Conservation (phyloP, 2,329 filamentous ascomycete species). For the Pestalotiopsis sp. region DNA sequence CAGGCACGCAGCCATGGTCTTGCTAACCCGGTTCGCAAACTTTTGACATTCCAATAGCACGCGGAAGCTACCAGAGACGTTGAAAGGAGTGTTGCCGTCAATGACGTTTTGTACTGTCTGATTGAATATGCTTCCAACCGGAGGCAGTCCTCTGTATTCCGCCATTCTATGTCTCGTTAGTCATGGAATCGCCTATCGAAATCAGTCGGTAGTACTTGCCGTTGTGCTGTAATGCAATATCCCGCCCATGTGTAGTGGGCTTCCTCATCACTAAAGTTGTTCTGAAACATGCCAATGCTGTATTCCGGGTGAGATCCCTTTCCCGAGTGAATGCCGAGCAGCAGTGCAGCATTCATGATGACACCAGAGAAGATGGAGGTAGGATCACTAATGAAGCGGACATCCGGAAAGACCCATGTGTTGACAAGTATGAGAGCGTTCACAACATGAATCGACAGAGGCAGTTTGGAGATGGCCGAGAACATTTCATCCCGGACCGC, state of each 20-base stretch:
- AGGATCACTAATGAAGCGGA: slow-evolving; percentile 55
- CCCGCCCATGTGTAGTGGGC: slow-evolving; percentile 56
- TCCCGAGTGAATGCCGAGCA: slow-evolving; percentile 56
- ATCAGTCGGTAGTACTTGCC: slow-evolving; percentile 32
- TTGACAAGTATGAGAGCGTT: slow-evolving; percentile 55
- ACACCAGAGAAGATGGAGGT: slow-evolving; percentile 49
- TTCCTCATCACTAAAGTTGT: slow-evolving; percentile 52
- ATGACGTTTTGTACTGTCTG: slow-evolving; percentile 51
- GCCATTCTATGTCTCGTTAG: slow-evolving; percentile 35
- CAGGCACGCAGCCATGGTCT: slow-evolving; percentile 49
- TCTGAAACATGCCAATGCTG: slow-evolving; percentile 44
- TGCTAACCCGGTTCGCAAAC: slow-evolving; percentile 52
- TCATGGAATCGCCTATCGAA: neutral
- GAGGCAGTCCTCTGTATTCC: slow-evolving; percentile 48
- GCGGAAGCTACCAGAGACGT: slow-evolving; percentile 47
- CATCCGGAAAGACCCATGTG: slow-evolving; percentile 54
- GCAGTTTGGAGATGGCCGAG: slow-evolving; percentile 43
- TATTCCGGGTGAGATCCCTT: slow-evolving; percentile 54
- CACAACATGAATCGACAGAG: slow-evolving; percentile 49
- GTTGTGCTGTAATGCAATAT: slow-evolving; percentile 54
- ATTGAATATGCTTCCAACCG: slow-evolving; percentile 48
- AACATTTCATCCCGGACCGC: slow-evolving; percentile 49
- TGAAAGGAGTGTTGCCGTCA: slow-evolving; percentile 39
- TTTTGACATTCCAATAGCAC: slow-evolving; percentile 53
- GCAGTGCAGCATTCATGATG: slow-evolving; percentile 49